Conservation (phyloP, 192 early-diverging fungal genomes). For the Chytriomyces sp. region DNA sequence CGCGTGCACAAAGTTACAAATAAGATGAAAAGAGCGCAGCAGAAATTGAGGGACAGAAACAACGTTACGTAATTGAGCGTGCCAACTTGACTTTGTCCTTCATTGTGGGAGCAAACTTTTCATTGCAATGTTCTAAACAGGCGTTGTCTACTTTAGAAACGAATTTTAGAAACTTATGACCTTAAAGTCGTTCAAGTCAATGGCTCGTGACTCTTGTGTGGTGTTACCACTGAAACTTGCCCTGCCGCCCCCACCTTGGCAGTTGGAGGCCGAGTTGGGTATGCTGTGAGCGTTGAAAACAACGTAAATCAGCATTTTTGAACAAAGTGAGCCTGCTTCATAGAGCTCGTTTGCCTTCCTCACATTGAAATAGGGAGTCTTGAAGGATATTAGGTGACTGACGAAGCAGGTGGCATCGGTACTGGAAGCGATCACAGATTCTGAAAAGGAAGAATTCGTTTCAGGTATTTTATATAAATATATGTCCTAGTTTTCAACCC, state of each 20-base stretch:
- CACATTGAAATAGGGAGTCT: not conserved
- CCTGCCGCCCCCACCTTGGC: too few relatives aligned
- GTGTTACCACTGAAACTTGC: too few relatives aligned
- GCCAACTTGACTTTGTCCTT: constrained; percentile 33
- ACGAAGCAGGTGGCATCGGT: constrained; percentile 42
- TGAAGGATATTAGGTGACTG: not conserved
- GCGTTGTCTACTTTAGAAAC: constrained; percentile 9
- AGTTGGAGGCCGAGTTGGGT: constrained; percentile 22
- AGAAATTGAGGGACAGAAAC: constrained; percentile 15
- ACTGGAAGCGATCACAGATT: constrained; percentile 55
- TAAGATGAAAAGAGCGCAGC: constrained; percentile 13
- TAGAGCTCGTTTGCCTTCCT: not conserved
- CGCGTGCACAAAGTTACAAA: constrained; percentile 5
- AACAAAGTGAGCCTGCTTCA: not conserved
- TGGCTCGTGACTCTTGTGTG: too few relatives aligned
- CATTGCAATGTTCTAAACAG: not conserved
- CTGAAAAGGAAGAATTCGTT: constrained; percentile 54
- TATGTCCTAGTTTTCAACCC: too few relatives aligned
- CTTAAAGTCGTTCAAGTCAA: constrained; percentile 17
- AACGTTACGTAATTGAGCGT: constrained; percentile 14
- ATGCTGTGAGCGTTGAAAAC: not conserved
- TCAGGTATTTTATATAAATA: too few relatives aligned
- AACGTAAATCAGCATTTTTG: not conserved
- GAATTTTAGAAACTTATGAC: constrained; percentile 16
- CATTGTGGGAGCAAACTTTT: constrained; percentile 17